Base-by-base conservation (phyloP, 495 filamentous ascomycete species). In the Neurospora discreta region DNA sequence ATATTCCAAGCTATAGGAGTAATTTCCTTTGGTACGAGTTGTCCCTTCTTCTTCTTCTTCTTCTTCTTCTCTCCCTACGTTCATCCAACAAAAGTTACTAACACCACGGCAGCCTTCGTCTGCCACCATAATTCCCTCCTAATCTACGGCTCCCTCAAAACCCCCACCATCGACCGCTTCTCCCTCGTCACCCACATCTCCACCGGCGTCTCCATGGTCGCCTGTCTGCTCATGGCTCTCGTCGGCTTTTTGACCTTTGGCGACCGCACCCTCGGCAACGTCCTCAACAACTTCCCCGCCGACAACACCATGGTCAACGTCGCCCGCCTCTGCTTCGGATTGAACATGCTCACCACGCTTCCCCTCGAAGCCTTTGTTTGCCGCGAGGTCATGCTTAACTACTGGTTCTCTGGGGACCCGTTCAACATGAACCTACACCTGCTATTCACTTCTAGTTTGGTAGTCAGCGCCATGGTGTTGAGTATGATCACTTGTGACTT, bases 291-390 rank as follows among this genome's bases (percentile, higher is more conserved):
- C 81, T 98, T 99, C 78, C 93, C 95, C 5, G 84, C 88, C 9
- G 88, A 93, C 77, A 98, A 97, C 80, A 87, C 90, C 72, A 88
- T 98, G 87, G 92, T 98, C 74, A 99, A 98, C 79, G 88, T 98
- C 70, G 95, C 95, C 52, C 89, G 95, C 75, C 84, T 99, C 75
- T 97, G 93, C 79, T 97, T 99, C 75, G 95, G 96, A 5, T 82
- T 98, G 71, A 99, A 99, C 84, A 99, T 99, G 95, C 88, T 99
- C 73, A 98, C 95, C 7, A 99, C 95, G 3, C 84, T 99, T 60
- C 95, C 95, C 3, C 88, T 99, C 43, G 95, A 99, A 83, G 92
- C 93, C 9, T 99, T 99, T 80, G 95, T 99, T 60, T 98, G 96
- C 80, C 89, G 95, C 71, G 94, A 97, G 79, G 95, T 98, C 52